Base-by-base conservation (phyloP, 768 basidiomycete genomes). In the Russula vinacea region DNA sequence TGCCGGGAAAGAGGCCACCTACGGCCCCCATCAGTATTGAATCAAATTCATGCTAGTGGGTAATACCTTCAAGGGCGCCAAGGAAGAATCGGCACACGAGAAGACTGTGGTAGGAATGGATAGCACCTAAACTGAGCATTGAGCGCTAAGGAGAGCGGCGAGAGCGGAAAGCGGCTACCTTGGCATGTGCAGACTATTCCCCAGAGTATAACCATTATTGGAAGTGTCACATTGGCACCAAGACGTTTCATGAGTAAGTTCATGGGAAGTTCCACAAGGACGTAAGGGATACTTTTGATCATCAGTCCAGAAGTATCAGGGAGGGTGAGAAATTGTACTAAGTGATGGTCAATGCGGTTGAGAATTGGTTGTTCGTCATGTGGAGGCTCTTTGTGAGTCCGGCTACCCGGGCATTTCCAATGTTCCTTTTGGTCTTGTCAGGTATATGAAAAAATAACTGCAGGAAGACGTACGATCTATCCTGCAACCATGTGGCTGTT, bases 181-280 rank as follows among this genome's bases (percentile, higher is more conserved):
- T 89, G 87, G 51, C 83, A 75, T 10, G 84, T 78, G 11, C 81
- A 79, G 16, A 85, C 79, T n/a, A 88, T 53, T n/a, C 88, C 88
- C 88, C 89, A 90, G 1, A 83, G 68, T 0, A 81, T 79, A 54
- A 88, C 73, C 80, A 88, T 83, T 1, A 81, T 73, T 0, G 89
- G 88, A 71, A 87, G 78, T 53, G 83, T 73, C 62, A 83, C 78
- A n/a, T 85, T 80, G 1, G 87, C 84, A 3, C 85, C 82, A 51
- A 79, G 69, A 76, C 79, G 61, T 74, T 80, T 71, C 59, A 72
- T 58, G 8, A 73, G 53, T 33, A 70, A 35, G 59, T 73, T 74
- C 50, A 69, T 67, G 37, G 71, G 71, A 13, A 71, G 42, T 45
- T 70, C 75, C 35, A 70, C 68, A 5, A 69, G 24, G 14, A 71